A percentile compares a stretch with the other conserved stretches of the same genome.
phyloP scores from a whole-genome alignment of 2,329 filamentous ascomycete genomes.

The Colletotrichum sp. region DNA sequence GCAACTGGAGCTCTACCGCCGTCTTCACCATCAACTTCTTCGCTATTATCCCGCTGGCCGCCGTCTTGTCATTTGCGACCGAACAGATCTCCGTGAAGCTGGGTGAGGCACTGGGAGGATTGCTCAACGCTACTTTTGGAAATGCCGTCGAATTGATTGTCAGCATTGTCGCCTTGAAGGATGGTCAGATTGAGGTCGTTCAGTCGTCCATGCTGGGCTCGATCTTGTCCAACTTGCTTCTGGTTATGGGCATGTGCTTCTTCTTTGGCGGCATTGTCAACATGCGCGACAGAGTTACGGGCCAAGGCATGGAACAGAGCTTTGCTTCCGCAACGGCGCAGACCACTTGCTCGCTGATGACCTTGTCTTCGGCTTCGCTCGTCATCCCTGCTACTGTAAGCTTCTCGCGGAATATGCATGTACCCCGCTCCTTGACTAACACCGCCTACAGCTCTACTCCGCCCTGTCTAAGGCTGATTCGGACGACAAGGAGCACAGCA shows the following conservation, averaged over 20 bases:
- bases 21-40: conserved; percentile 82
- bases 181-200: conserved; percentile 92
- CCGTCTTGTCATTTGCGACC: conserved; percentile 77
- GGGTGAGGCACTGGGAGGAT: conserved; percentile 75
- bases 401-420: not conserved
- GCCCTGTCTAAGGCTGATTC: conserved; percentile 56
- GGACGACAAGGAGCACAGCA: conserved; percentile 55
- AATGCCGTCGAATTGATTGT: conserved; percentile 85
- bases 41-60: conserved; percentile 78
- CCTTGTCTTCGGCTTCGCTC: conserved; percentile 76
- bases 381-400: conserved; percentile 76
- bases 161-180: conserved; percentile 86
- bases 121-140: conserved; percentile 79
- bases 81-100: conserved; percentile 77
- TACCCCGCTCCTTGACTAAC: not conserved
- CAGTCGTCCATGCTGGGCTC: conserved; percentile 97
- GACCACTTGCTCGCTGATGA: conserved; percentile 78
- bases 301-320: conserved; percentile 67
- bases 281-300: conserved; percentile 56
- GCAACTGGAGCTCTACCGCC: conserved; percentile 67
- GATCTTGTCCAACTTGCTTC: conserved; percentile 91
- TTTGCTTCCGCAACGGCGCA: conserved; percentile 82
- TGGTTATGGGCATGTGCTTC: conserved; percentile 85
- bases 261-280: conserved; percentile 74
- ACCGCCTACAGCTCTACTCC: conserved; percentile 62